These are phyloP conservation scores for Alternaria metachromatica DNA, from an alignment of 2,329 filamentous ascomycete genomes.

Conservation along the genomic window DNA sequence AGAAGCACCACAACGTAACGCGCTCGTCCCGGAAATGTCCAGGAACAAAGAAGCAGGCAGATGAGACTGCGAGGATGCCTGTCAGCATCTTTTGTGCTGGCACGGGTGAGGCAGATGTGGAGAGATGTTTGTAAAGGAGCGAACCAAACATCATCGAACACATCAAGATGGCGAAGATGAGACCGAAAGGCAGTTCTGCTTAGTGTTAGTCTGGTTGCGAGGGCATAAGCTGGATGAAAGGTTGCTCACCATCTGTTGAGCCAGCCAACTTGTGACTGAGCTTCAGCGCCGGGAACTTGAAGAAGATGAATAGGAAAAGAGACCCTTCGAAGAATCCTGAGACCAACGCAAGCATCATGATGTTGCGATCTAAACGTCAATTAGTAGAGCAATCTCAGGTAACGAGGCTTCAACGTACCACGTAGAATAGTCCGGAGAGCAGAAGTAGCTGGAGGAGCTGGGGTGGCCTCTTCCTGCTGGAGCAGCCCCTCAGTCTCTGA, in stretches of 20 bases:
- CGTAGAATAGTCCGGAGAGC: slow-evolving; percentile 32
- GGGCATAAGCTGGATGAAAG: too few species aligned
- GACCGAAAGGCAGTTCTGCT: slow-evolving; percentile 53
- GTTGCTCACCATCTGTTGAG: slow-evolving; percentile 34
- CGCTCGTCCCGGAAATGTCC: slow-evolving; percentile 51
- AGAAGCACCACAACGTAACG: slow-evolving; percentile 65
- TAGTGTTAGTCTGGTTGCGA: slow-evolving; percentile 5
- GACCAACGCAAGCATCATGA: slow-evolving; percentile 60
- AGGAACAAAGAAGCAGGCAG: slow-evolving; percentile 40
- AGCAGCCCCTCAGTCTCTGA: slow-evolving; percentile 32
- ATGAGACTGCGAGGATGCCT: slow-evolving; percentile 33
- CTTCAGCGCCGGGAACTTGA: slow-evolving; percentile 65
- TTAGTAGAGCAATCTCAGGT: background rate
- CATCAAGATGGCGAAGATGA: slow-evolving; percentile 67
- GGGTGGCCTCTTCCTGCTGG: slow-evolving; percentile 35
- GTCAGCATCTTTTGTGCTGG: slow-evolving; percentile 39
- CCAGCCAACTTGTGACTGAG: slow-evolving; percentile 37
- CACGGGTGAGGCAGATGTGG: slow-evolving; percentile 25
- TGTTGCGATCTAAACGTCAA: slow-evolving; percentile 48
- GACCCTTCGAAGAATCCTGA: slow-evolving; percentile 67
- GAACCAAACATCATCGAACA: slow-evolving; percentile 66
- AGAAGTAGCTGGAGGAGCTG: slow-evolving; percentile 25
- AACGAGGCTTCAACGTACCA: slow-evolving; percentile 16
- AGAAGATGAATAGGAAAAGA: slow-evolving; percentile 69
- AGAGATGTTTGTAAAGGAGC: slow-evolving; percentile 56